phyloP scores from a whole-genome alignment of 192 early-diverging fungal species.

The Entomortierella beljakovae region DNA sequence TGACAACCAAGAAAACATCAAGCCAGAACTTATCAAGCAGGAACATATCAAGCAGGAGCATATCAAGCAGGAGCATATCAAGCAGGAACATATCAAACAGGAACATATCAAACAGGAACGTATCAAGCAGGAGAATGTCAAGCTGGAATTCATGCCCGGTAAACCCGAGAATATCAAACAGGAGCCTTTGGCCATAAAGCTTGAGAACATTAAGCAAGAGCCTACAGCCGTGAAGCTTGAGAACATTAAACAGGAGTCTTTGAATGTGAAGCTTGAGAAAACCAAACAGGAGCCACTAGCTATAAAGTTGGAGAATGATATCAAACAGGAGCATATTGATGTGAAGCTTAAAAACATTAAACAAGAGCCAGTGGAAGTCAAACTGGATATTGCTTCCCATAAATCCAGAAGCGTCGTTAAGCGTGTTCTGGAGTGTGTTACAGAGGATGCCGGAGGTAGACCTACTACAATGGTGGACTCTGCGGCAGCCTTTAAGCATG shows the following conservation, averaged over 20 bases:
- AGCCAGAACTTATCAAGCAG: no score
- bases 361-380: constrained; percentile 8
- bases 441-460: neutral
- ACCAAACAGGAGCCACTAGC: neutral
- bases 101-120: neutral
- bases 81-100: no score
- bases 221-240: no score
- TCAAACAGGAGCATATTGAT: neutral
- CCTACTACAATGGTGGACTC: neutral
- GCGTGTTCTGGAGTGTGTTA: neutral
- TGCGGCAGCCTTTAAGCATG: neutral
- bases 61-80: constrained; percentile 5
- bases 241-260: neutral
- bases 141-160: no score
- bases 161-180: no score
- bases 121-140: no score
- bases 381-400: neutral
- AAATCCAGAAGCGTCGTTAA: neutral
- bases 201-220: neutral
- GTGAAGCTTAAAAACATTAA: no score
- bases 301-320: no score
- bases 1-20: no score
- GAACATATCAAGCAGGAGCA: neutral
- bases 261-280: no score
- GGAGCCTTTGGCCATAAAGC: neutral